Base-by-base conservation (phyloP, 2,329 filamentous ascomycete genomes). In the Cladophialophora carrionii region DNA sequence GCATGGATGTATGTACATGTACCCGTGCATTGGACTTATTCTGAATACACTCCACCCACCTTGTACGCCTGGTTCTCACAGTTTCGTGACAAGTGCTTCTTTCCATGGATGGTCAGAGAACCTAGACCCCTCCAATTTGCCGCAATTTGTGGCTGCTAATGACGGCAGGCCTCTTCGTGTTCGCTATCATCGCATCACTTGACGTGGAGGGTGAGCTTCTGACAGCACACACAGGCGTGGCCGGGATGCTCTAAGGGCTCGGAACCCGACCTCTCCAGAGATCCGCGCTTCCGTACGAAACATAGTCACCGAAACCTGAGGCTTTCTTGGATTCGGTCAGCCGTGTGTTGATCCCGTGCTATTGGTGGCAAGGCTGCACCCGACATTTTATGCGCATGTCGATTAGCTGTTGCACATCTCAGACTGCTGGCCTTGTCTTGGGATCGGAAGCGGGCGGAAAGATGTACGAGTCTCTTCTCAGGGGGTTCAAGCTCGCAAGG, bases 151-250 rank as follows among this genome's bases (percentile, higher is more conserved):
- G 24, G 12, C 4, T 31, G 3, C 24, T 14, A 32, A 54, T 54
- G 24, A 34, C 29, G 24, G 52, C 22, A 54, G n/a, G 26, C 29
- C 52, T 31, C 52, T 34, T 34, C 52, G 52, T 54, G 24, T 54
- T 31, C 52, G 52, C 52, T 54, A 29, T 17, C 12, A 54, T 10
- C 17, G 29, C 52, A 54, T 54, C 52, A 54, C 31, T 54, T 54
- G 52, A 34, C 52, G 26, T 31, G 29, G 52, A 14, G 20, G 52
- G 14, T 17, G 17, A 22, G 26, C 26, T 31, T 26, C 52, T 54
- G 29, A 54, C 52, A 54, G n/a, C n/a, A 54, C 52, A 31, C 10
- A 34, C 29, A 6, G 9, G 17, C 29, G 8, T 29, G 17, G 24
- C 10, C 29, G 9, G 17, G 17, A 2, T 54, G 20, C 14, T 32